phyloP scores from a whole-genome alignment of 2,329 filamentous ascomycete species.

The Trichophyton equinum region DNA sequence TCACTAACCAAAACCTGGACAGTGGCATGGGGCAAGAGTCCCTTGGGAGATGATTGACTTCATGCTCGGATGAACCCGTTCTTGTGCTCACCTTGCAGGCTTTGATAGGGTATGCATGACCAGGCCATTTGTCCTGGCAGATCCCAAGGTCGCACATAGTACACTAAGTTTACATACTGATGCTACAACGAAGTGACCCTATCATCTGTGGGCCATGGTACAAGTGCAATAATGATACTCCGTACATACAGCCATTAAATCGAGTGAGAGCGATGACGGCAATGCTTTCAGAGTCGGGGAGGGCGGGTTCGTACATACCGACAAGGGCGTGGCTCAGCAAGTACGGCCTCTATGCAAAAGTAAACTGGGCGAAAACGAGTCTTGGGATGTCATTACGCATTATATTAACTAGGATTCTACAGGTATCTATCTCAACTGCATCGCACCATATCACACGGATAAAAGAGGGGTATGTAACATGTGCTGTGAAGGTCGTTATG shows the following conservation, averaged over 20 bases:
- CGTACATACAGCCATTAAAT: no score
- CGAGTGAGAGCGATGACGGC: no score
- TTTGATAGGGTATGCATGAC: background rate
- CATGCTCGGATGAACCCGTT: background rate
- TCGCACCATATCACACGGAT: background rate
- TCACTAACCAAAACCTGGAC: background rate
- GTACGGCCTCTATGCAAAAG: no score
- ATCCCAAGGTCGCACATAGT: background rate
- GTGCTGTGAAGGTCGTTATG: background rate
- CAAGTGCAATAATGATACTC: no score
- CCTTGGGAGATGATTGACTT: background rate
- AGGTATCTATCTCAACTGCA: background rate
- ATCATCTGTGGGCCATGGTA: background rate
- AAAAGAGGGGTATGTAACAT: background rate
- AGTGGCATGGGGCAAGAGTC: background rate
- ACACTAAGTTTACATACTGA: background rate
- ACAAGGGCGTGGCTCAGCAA: no score
- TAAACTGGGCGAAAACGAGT: background rate
- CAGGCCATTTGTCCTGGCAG: background rate
- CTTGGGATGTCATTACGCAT: background rate
- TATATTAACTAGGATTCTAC: background rate
- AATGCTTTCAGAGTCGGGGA: no score
- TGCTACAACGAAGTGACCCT: background rate
- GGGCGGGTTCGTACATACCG: no score
- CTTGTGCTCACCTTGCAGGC: background rate